phyloP scores from a whole-genome alignment of 805 yeast genomes.

The Grigorovia humatica region DNA sequence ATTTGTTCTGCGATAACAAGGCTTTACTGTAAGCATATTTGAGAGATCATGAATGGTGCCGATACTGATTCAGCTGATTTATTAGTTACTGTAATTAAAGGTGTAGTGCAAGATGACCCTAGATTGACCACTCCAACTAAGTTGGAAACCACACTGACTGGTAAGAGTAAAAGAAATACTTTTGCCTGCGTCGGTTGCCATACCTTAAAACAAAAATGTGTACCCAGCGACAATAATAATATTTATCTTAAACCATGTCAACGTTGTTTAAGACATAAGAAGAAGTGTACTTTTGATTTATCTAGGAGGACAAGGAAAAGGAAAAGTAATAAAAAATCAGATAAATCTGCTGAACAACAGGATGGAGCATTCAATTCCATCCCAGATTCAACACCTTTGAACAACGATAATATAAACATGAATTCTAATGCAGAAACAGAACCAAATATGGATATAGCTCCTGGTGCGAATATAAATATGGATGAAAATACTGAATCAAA shows the following conservation, averaged over 20 bases:
- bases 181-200: constrained; percentile 47
- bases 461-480: neutral
- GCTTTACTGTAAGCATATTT: neutral
- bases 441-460: neutral
- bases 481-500: neutral
- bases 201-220: constrained; percentile 71
- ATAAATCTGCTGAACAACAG: constrained; percentile 5
- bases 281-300: constrained; percentile 57
- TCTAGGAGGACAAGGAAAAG: constrained; percentile 45
- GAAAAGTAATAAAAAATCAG: constrained; percentile 11
- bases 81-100: constrained; percentile 10
- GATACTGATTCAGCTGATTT: neutral
- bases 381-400: too few relatives aligned
- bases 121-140: constrained; percentile 15
- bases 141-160: constrained; percentile 14
- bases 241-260: constrained; percentile 59
- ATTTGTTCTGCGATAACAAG: neutral
- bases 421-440: neutral
- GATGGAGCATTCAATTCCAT: too few relatives aligned
- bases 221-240: constrained; percentile 41
- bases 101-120: constrained; percentile 18
- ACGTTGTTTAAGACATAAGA: constrained; percentile 56
- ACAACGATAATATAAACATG: too few relatives aligned
- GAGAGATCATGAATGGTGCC: neutral
- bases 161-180: constrained; percentile 25